These are phyloP conservation scores for Apiotrichum porosum DNA, from an alignment of 1,284 basidiomycete species.

Conservation along the genomic window DNA sequence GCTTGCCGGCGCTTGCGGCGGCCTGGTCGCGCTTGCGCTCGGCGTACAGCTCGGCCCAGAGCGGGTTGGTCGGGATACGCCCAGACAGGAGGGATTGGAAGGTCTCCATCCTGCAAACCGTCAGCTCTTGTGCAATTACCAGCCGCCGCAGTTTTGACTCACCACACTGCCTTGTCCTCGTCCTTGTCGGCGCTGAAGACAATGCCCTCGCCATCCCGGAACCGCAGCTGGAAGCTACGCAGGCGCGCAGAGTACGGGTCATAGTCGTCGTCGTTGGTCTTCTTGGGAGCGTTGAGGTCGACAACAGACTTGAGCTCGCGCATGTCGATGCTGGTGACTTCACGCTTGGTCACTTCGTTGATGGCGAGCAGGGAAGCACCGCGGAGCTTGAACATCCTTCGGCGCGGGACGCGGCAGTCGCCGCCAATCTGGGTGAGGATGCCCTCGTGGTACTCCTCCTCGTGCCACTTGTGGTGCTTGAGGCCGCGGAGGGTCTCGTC, in stretches of 20 bases:
- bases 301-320: slow-evolving; percentile 73
- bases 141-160: slow-evolving; percentile 60
- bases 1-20: no score
- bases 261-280: slow-evolving; percentile 57
- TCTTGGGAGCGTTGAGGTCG: slow-evolving; percentile 54
- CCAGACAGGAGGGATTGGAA: slow-evolving; percentile 73
- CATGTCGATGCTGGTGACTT: slow-evolving; percentile 84
- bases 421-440: slow-evolving; percentile 89
- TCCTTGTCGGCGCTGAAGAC: slow-evolving; percentile 88
- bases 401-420: slow-evolving; percentile 87
- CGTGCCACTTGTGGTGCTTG: slow-evolving; percentile 83
- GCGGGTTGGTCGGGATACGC: slow-evolving; percentile 76
- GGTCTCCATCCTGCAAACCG: no score
- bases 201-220: slow-evolving; percentile 75
- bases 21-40: slow-evolving; percentile 2
- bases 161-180: slow-evolving; percentile 81
- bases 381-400: slow-evolving; percentile 78
- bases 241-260: slow-evolving; percentile 57
- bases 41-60: slow-evolving; percentile 77
- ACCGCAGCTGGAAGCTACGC: slow-evolving; percentile 79
- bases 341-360: slow-evolving; percentile 88
- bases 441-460: slow-evolving; percentile 86
- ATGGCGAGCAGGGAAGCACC: slow-evolving; percentile 84
- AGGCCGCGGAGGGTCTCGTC: slow-evolving; percentile 89
- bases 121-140: no score